Percentiles rank a stretch among this genome's conserved stretches.
phyloP scores from a whole-genome alignment of 768 basidiomycete genomes.

The Termitomyces sp. region DNA sequence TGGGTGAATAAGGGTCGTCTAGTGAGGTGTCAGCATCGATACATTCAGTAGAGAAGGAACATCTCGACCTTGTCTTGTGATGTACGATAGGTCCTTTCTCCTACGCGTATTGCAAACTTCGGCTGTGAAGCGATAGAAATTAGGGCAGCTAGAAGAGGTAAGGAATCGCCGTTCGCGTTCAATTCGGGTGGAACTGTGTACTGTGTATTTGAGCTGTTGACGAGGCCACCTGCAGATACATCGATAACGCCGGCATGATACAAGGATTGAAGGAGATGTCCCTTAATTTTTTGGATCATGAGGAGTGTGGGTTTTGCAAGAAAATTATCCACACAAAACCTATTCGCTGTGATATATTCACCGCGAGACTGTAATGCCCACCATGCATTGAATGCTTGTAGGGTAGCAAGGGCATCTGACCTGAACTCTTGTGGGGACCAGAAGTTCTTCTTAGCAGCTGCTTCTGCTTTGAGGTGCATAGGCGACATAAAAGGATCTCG shows the following conservation, averaged over 20 bases:
- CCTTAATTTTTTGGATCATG: constrained; percentile 76
- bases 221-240: constrained; percentile 66
- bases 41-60: neutral
- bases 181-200: constrained; percentile 59
- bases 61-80: constrained; percentile 74
- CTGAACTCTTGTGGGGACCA: constrained; percentile 81
- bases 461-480: constrained; percentile 67
- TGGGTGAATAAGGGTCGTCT: constrained; percentile 80
- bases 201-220: constrained; percentile 29
- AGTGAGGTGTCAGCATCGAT: constrained; percentile 8
- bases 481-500: constrained; percentile 91
- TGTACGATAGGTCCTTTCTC: constrained; percentile 68
- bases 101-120: constrained; percentile 80
- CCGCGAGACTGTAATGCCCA: constrained; percentile 64
- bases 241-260: constrained; percentile 80
- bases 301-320: constrained; percentile 81
- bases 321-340: constrained; percentile 85
- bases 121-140: constrained; percentile 86
- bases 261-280: constrained; percentile 71
- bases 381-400: constrained; percentile 84
- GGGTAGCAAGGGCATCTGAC: constrained; percentile 77
- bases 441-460: constrained; percentile 66
- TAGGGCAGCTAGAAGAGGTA: constrained; percentile 77
- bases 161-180: constrained; percentile 68
- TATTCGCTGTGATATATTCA: constrained; percentile 61